Evolutionary conservation across 257 asterid genomes (phyloP).

Genomic region (Avicennia marina): DNA sequence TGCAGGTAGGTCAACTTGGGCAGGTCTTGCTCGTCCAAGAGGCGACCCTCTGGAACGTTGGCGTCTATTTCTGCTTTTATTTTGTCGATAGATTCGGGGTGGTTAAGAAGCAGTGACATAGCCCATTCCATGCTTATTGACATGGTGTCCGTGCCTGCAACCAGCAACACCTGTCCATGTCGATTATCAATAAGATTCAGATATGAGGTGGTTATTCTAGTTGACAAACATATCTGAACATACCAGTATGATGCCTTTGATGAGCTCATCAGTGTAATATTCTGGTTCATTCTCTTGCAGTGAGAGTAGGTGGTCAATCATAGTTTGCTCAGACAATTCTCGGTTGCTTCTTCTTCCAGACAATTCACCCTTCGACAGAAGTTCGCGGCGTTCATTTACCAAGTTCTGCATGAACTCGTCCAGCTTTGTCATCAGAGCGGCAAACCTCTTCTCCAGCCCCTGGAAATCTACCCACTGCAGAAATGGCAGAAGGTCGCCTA

Average conservation of each 20-base stretch:
- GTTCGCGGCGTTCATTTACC: conserved; percentile 3
- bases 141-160: conserved; percentile 28
- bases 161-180: conserved; percentile 18
- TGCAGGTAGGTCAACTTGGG: conserved; percentile 17
- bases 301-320: conserved; percentile 22
- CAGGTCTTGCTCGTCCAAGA: conserved; percentile 25
- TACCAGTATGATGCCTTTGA: conserved; percentile 31
- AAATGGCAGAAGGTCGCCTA: conserved; percentile 30
- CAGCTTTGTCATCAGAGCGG: conserved; percentile 7
- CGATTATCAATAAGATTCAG: neutral
- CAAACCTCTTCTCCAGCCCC: conserved; percentile 23
- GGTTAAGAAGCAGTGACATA: conserved; percentile 27
- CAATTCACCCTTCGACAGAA: neutral
- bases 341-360: neutral
- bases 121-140: conserved; percentile 34
- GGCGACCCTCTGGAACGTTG: conserved; percentile 11
- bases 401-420: conserved; percentile 27
- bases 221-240: neutral
- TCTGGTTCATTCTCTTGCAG: conserved; percentile 27
- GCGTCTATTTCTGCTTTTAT: conserved; percentile 22
- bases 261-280: conserved; percentile 17
- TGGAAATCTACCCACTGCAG: conserved; percentile 32
- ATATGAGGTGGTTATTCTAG: neutral
- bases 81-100: conserved; percentile 19
- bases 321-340: neutral